phyloP scores from a whole-genome alignment of 208 protist species.

The Leishmania major region DNA sequence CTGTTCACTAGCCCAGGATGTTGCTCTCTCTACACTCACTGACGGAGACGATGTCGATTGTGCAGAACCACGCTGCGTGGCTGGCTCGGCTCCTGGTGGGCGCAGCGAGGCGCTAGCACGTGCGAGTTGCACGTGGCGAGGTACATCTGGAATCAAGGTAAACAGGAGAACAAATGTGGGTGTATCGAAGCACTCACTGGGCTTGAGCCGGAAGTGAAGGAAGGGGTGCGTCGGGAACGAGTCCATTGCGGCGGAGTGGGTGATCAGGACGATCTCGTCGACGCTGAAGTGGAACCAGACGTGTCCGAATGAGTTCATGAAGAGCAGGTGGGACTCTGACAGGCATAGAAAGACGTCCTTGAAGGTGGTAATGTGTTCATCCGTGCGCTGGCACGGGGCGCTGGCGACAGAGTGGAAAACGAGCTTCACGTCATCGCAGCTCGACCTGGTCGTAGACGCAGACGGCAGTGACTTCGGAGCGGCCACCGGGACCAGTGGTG shows the following conservation, averaged over 20 bases:
- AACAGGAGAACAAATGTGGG: constrained; percentile 26
- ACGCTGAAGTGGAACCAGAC: constrained; percentile 35
- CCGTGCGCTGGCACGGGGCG: neutral
- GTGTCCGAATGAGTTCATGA: constrained; percentile 49
- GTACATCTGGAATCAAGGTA: constrained; percentile 20
- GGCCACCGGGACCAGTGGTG: neutral
- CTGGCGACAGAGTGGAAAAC: constrained; percentile 10
- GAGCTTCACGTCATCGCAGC: constrained; percentile 39
- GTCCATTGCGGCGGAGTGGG: constrained; percentile 28
- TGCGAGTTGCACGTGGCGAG: neutral
- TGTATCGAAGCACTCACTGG: constrained; percentile 13
- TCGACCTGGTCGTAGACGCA: neutral
- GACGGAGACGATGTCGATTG: neutral
- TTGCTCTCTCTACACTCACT: neutral
- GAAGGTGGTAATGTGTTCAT: constrained; percentile 26
- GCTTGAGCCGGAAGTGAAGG: constrained; percentile 19
- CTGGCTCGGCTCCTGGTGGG: neutral
- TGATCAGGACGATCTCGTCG: constrained; percentile 40
- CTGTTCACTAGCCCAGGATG: neutral
- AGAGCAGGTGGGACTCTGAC: constrained; percentile 42
- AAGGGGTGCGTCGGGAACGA: constrained; percentile 12
- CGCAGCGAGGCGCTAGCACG: neutral
- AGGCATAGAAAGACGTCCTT: constrained; percentile 44
- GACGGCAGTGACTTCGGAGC: neutral
- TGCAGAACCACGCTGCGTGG: neutral